These are phyloP conservation scores for Erythrobasidium yunnanense DNA, from an alignment of 768 basidiomycete genomes.

Conservation along the genomic window DNA sequence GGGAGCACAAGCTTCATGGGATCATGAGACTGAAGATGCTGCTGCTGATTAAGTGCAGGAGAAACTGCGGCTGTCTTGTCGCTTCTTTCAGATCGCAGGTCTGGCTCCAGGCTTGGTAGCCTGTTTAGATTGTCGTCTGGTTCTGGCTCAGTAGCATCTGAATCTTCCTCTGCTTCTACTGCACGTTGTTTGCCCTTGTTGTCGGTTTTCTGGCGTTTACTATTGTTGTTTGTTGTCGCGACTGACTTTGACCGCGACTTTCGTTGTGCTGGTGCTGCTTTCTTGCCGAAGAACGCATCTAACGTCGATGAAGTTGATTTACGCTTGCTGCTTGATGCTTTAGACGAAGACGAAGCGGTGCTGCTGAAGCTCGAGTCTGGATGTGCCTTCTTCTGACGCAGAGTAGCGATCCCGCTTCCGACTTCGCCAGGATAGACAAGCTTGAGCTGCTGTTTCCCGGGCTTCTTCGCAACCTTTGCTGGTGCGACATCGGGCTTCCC, in stretches of 20 bases:
- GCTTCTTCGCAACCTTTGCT: neutral
- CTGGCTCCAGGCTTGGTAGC: constrained; percentile 2
- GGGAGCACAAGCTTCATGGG: neutral
- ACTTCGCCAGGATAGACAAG: constrained; percentile 1
- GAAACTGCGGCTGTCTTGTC: too few species aligned
- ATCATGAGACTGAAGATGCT: too few species aligned
- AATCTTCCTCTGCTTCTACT: neutral
- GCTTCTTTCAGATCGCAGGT: neutral
- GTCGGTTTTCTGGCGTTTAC: too few species aligned
- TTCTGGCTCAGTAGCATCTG: neutral
- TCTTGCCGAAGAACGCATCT: neutral
- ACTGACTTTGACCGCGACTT: neutral
- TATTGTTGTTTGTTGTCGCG: too few species aligned
- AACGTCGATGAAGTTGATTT: too few species aligned
- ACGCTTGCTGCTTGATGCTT: neutral
- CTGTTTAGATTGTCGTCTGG: too few species aligned
- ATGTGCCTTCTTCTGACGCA: neutral
- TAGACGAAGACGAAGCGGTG: neutral
- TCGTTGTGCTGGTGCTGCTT: neutral
- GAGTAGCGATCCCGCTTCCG: constrained; percentile 3
- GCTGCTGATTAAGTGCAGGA: too few species aligned
- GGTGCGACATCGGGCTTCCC: too few species aligned
- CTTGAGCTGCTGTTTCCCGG: neutral
- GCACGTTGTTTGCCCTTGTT: constrained; percentile 1
- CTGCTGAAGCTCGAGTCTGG: neutral